Evolutionary conservation across 2,329 filamentous ascomycete species (phyloP).

Genomic region (Pestalotiopsis sp.): DNA sequence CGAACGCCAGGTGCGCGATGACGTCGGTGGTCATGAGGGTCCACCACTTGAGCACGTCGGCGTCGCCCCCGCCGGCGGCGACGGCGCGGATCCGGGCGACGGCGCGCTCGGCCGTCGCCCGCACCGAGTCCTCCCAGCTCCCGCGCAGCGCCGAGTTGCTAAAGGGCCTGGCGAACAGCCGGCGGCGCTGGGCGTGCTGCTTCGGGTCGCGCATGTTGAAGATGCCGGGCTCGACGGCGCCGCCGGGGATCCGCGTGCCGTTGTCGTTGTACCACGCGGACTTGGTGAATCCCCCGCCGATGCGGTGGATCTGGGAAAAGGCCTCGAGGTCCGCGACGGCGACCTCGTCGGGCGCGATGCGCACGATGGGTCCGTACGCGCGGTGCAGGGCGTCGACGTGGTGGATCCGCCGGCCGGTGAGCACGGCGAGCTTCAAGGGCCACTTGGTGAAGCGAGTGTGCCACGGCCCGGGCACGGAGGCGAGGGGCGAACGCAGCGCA

Average conservation of each 20-base stretch:
- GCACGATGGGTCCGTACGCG: constrained; percentile 28
- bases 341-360: constrained; percentile 27
- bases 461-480: constrained; percentile 8
- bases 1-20: constrained; percentile 55
- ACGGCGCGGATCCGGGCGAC: constrained; percentile 1
- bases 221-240: constrained; percentile 12
- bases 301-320: constrained; percentile 23
- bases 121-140: constrained; percentile 37
- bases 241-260: background rate
- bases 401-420: constrained; percentile 2
- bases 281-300: constrained; percentile 29
- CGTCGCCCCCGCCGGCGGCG: constrained; percentile 16
- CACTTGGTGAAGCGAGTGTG: constrained; percentile 2
- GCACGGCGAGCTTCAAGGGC: background rate
- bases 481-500: background rate
- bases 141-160: constrained; percentile 44
- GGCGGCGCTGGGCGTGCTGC: constrained; percentile 39
- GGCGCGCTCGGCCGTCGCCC: background rate
- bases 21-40: constrained; percentile 56
- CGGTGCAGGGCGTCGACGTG: constrained; percentile 7
- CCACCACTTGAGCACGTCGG: constrained; percentile 57
- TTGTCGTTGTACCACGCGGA: background rate
- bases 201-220: constrained; percentile 43
- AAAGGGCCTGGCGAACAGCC: constrained; percentile 42
- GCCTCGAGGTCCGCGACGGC: constrained; percentile 24